Percentiles rank a stretch among this genome's conserved stretches.
phyloP scores from a whole-genome alignment of 2,329 filamentous ascomycete species.

The Verticillium dahliae region DNA sequence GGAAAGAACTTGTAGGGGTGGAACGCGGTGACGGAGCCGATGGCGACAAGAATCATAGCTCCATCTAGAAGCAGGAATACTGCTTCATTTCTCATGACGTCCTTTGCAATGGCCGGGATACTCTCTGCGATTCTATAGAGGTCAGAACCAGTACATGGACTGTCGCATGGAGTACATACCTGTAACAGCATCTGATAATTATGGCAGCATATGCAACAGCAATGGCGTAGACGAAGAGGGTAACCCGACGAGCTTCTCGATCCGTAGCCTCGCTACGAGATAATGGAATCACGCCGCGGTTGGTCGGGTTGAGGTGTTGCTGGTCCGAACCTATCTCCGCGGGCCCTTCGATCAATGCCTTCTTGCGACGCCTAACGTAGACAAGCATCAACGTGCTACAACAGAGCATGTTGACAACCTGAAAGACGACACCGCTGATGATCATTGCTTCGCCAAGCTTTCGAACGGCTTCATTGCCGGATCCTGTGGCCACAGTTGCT shows the following conservation, averaged over 20 bases:
- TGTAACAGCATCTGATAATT: constrained; percentile 9
- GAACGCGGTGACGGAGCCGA: constrained; percentile 2
- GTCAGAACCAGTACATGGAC: background rate
- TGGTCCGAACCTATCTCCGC: background rate
- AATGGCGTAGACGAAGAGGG: constrained; percentile 5
- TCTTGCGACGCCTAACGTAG: constrained; percentile 2
- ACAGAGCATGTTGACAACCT: constrained; percentile 18
- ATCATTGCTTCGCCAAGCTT: constrained; percentile 13
- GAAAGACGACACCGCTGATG: constrained; percentile 17
- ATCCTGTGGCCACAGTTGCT: constrained; percentile 4
- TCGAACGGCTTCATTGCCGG: constrained; percentile 1
- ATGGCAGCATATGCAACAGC: constrained; percentile 7
- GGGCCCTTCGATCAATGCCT: background rate
- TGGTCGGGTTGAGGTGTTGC: background rate
- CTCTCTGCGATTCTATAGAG: background rate
- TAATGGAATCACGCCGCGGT: background rate
- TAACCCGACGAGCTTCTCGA: background rate
- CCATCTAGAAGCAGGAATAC: constrained; percentile 10
- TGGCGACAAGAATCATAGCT: constrained; percentile 8
- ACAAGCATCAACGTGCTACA: constrained; percentile 11
- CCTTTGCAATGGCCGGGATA: constrained; percentile 3
- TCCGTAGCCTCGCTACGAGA: background rate
- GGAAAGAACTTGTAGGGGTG: constrained; percentile 7
- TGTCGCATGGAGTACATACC: constrained; percentile 1
- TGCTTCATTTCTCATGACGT: constrained; percentile 10